These are phyloP conservation scores for Pelargonium fulgidum DNA, from an alignment of 441 rosid species.

Conservation along the genomic window DNA sequence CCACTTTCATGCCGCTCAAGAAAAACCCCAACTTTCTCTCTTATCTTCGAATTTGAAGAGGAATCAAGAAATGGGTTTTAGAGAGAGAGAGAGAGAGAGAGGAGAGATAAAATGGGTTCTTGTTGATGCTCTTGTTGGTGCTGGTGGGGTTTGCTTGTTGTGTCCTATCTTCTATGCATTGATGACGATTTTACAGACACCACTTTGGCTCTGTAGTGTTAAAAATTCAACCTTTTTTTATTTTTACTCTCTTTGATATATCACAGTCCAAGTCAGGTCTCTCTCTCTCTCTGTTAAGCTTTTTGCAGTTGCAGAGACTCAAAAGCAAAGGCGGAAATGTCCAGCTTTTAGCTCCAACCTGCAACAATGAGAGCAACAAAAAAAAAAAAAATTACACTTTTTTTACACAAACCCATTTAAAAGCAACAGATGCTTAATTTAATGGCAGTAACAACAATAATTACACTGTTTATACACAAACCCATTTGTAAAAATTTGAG, in stretches of 20 bases:
- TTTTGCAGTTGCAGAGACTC: no score
- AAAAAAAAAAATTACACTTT: no score
- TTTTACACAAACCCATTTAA: no score
- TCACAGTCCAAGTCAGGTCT: conserved; percentile 82
- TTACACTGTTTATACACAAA: no score
- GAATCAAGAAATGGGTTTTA: conserved; percentile 14
- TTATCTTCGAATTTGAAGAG: not conserved
- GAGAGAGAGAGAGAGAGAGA: conserved; percentile 16
- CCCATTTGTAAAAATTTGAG: no score
- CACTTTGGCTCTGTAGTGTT: conserved; percentile 37
- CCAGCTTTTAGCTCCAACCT: no score
- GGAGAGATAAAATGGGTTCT: conserved; percentile 13
- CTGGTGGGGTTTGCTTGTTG: conserved; percentile 35
- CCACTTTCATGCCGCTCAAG: conserved; percentile 77
- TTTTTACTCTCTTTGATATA: conserved; percentile 55
- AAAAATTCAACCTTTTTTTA: conserved; percentile 37
- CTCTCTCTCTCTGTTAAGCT: conserved; percentile 29
- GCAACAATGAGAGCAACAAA: no score
- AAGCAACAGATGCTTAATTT: no score
- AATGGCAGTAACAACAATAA: no score
- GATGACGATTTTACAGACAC: conserved; percentile 60
- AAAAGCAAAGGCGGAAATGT: no score
- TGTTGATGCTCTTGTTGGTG: no score
- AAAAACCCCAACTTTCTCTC: not conserved
- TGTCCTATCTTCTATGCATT: conserved; percentile 47